Evolutionary conservation across 2,329 filamentous ascomycete species (phyloP).

Genomic region (Clonostachys sp.): DNA sequence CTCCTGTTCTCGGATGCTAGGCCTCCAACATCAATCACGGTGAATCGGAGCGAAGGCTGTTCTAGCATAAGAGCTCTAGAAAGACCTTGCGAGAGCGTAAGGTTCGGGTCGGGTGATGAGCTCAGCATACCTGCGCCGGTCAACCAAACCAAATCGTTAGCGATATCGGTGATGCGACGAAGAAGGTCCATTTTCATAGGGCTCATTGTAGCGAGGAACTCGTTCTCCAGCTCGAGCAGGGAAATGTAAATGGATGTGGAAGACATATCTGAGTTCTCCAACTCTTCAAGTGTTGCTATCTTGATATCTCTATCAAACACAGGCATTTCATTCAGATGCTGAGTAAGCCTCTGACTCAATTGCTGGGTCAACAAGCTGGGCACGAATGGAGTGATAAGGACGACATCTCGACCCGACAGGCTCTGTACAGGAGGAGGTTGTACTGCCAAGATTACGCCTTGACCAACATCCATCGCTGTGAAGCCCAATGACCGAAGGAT

Average conservation of each 20-base stretch:
- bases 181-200: slow-evolving; percentile 1
- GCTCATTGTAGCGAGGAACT: slow-evolving; percentile 3
- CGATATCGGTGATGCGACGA: not conserved
- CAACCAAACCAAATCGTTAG: not conserved
- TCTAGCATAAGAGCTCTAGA: slow-evolving; percentile 2
- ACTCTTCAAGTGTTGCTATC: not conserved
- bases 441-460: not conserved
- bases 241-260: not conserved
- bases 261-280: not conserved
- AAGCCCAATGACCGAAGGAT: not conserved
- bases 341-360: no score
- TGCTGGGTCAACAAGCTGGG: no score
- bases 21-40: not conserved
- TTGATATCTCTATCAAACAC: no score
- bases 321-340: no score
- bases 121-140: not conserved
- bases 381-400: no score
- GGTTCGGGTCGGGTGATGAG: not conserved
- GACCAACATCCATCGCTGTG: not conserved
- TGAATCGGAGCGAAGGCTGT: slow-evolving; percentile 1
- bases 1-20: not conserved
- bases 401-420: not conserved
- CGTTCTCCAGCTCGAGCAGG: slow-evolving; percentile 1
- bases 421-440: not conserved
- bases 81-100: slow-evolving; percentile 2